Evolutionary conservation across 768 basidiomycete genomes (phyloP).

Genomic region (Gymnopilus dilepis): DNA sequence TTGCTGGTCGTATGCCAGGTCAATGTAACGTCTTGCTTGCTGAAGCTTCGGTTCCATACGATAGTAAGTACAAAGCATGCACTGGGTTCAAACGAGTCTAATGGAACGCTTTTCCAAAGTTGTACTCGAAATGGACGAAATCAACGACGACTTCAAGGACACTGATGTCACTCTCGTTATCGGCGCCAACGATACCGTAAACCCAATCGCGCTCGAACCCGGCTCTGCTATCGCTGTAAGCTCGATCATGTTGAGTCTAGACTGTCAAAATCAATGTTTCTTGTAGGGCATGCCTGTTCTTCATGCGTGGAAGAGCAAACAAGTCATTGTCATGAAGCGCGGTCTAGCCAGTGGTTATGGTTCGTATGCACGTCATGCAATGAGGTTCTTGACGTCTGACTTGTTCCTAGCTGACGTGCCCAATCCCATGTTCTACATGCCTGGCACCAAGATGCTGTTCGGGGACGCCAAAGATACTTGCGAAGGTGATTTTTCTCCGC

Average conservation of each 20-base stretch:
- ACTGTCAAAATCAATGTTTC: constrained; percentile 1
- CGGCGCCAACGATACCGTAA: constrained; percentile 92
- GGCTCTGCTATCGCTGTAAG: constrained; percentile 81
- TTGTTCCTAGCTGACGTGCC: constrained; percentile 77
- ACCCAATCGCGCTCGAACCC: constrained; percentile 86
- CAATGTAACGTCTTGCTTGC: constrained; percentile 93
- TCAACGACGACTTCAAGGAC: constrained; percentile 89
- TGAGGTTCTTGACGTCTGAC: constrained; percentile 6
- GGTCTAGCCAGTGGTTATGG: constrained; percentile 90
- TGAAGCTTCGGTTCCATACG: constrained; percentile 89
- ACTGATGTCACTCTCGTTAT: constrained; percentile 92
- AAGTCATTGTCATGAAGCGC: constrained; percentile 92
- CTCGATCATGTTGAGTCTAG: background rate
- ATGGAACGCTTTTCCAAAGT: constrained; percentile 60
- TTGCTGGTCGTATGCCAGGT: constrained; percentile 92
- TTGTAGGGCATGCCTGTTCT: constrained; percentile 89
- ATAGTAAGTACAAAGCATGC: constrained; percentile 54
- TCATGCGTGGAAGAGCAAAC: constrained; percentile 93
- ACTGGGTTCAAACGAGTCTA: background rate
- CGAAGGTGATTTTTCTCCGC: constrained; percentile 58
- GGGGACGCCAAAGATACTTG: constrained; percentile 92
- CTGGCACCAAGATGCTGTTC: constrained; percentile 88
- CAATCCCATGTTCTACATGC: constrained; percentile 95
- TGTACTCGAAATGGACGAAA: constrained; percentile 93
- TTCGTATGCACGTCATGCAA: constrained; percentile 34